Conservation (phyloP, 495 filamentous ascomycete genomes). For the Daldinia concentrica region DNA sequence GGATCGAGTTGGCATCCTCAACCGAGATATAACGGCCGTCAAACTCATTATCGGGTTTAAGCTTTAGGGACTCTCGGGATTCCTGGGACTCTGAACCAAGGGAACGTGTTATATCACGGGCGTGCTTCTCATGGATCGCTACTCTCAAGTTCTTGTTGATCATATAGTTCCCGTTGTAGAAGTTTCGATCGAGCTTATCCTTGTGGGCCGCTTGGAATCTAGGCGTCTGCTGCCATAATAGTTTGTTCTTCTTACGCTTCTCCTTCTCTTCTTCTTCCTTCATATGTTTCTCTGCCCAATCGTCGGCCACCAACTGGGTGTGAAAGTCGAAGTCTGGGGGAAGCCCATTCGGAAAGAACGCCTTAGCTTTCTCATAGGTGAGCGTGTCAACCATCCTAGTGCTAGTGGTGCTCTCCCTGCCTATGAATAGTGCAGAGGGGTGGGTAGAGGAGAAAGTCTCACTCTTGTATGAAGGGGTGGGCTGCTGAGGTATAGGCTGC, state of each 20-base stretch:
- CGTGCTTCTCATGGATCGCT: constrained; percentile 41
- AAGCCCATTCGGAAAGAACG: constrained; percentile 37
- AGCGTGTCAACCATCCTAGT: constrained; percentile 36
- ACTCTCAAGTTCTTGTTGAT: constrained; percentile 38
- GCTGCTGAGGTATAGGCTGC: constrained; percentile 8
- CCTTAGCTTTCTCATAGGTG: constrained; percentile 16
- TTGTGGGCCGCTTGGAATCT: constrained; percentile 16
- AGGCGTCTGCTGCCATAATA: background rate
- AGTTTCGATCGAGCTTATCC: constrained; percentile 39
- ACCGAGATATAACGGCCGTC: constrained; percentile 28
- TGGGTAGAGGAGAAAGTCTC: constrained; percentile 5
- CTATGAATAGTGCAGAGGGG: background rate
- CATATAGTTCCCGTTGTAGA: constrained; percentile 47
- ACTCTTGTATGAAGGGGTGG: constrained; percentile 4
- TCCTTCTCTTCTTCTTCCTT: constrained; percentile 3
- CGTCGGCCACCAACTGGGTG: constrained; percentile 20
- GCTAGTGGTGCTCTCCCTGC: background rate
- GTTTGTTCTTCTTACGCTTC: background rate
- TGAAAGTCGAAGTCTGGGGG: constrained; percentile 36
- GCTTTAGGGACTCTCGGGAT: background rate
- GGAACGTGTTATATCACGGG: constrained; percentile 37
- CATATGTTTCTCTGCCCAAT: constrained; percentile 33
- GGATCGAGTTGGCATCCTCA: constrained; percentile 49
- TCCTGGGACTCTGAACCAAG: constrained; percentile 40
- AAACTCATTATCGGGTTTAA: constrained; percentile 30